phyloP scores from a whole-genome alignment of 352 stramenopile genomes.

The Elongisporangium anandrum region DNA sequence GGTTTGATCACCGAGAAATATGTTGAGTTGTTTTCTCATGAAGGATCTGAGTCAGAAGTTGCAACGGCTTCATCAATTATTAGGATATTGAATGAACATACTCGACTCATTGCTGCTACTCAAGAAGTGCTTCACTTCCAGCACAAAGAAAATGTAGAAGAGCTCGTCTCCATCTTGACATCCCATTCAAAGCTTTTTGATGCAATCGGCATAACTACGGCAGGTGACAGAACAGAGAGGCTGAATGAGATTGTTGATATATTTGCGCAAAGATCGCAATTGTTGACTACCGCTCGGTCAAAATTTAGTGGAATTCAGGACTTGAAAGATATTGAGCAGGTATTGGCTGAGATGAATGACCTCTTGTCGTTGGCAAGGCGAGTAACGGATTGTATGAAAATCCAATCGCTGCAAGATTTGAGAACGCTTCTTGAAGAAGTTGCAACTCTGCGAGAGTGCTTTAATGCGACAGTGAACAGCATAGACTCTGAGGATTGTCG shows the following conservation, averaged over 20 bases:
- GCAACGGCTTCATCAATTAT: background rate
- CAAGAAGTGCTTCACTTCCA: background rate
- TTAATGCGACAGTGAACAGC: conserved; percentile 14
- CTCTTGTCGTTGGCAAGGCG: background rate
- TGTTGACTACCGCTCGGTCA: background rate
- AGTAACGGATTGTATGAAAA: background rate
- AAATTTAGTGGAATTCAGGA: background rate
- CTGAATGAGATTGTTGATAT: background rate
- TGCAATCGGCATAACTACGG: background rate
- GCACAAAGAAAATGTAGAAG: background rate
- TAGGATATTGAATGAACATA: background rate
- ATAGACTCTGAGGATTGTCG: background rate
- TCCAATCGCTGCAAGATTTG: background rate
- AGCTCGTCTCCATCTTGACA: background rate
- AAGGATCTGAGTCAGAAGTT: background rate
- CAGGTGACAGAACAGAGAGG: background rate
- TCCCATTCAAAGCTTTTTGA: background rate
- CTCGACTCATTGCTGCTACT: background rate
- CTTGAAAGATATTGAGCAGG: background rate
- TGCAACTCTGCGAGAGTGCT: conserved; percentile 16
- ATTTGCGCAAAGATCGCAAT: background rate
- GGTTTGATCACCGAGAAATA: background rate
- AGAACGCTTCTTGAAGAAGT: conserved; percentile 19
- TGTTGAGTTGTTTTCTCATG: background rate
- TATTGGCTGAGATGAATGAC: background rate